Percentiles rank a stretch among this genome's conserved stretches.
phyloP scores from a whole-genome alignment of 2,329 filamentous ascomycete genomes.

The Exophiala spinifera region DNA sequence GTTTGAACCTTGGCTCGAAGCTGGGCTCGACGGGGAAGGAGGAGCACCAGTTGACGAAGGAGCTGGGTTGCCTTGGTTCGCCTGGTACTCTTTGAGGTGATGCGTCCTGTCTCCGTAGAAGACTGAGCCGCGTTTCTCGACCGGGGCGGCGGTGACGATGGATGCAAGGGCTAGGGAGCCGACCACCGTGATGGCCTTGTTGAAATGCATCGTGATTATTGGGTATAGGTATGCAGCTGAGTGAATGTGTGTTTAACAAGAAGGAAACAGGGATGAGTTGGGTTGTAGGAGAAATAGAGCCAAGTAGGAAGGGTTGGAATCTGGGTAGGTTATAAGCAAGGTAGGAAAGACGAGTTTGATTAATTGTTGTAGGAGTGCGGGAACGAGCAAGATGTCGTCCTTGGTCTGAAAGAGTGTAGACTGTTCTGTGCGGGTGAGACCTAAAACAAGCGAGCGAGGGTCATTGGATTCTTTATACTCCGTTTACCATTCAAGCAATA shows the following conservation, averaged over 20 bases:
- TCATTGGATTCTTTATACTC: slow-evolving; percentile 9
- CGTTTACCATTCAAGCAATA: too few species aligned
- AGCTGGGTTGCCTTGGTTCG: not conserved
- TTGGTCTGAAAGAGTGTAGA: slow-evolving; percentile 8
- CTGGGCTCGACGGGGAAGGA: not conserved
- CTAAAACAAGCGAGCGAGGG: slow-evolving; percentile 6
- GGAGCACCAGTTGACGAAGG: not conserved
- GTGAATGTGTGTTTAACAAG: slow-evolving; percentile 16
- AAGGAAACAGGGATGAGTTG: not conserved
- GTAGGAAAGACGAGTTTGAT: not conserved
- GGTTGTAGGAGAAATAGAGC: not conserved
- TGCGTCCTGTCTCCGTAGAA: slow-evolving; percentile 7
- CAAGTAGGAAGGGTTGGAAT: not conserved
- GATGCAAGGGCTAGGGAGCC: slow-evolving; percentile 21
- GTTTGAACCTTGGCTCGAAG: not conserved
- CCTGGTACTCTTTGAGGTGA: slow-evolving; percentile 10
- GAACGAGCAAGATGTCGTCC: not conserved
- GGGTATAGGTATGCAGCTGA: slow-evolving; percentile 1
- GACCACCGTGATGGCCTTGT: slow-evolving; percentile 9
- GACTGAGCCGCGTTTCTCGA: slow-evolving; percentile 17
- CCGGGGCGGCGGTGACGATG: slow-evolving; percentile 18
- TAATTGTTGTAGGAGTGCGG: not conserved
- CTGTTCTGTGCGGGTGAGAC: slow-evolving; percentile 11
- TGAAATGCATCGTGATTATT: slow-evolving; percentile 20
- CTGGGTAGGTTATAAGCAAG: not conserved